A percentile compares a stretch with the other conserved stretches of the same genome.
These are phyloP conservation scores for Teunomyces aglyptinius DNA, from an alignment of 805 yeast genomes.

Conservation along the genomic window DNA sequence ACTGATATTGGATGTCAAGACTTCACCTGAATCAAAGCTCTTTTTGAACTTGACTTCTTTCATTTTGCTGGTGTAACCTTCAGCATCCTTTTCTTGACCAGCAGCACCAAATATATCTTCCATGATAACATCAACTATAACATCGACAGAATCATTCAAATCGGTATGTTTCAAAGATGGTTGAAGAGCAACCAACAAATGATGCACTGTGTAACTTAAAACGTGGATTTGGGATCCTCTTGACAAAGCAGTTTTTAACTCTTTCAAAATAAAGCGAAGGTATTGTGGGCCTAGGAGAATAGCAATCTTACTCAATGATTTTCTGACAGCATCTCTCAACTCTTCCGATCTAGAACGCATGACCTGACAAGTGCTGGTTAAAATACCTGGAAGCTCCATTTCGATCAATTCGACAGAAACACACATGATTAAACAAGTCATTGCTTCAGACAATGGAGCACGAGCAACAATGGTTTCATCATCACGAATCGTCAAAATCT, in stretches of 20 bases:
- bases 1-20: conserved; percentile 63
- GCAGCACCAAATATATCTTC: conserved; percentile 90
- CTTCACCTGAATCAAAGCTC: conserved; percentile 83
- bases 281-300: conserved; percentile 68
- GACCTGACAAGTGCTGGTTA: conserved; percentile 86
- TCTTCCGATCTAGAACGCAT: conserved; percentile 83
- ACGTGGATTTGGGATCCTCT: conserved; percentile 95
- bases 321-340: conserved; percentile 81
- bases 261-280: conserved; percentile 70
- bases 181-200: conserved; percentile 56
- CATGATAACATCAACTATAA: conserved; percentile 75
- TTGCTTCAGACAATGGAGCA: conserved; percentile 78
- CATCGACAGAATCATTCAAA: conserved; percentile 60
- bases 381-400: conserved; percentile 70
- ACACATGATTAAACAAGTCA: conserved; percentile 64
- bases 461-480: conserved; percentile 77
- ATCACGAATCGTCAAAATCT: conserved; percentile 59
- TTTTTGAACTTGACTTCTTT: conserved; percentile 88
- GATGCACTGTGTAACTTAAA: conserved; percentile 82
- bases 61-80: conserved; percentile 80
- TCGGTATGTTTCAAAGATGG: conserved; percentile 61
- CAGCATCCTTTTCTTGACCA: conserved; percentile 93
- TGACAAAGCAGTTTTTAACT: conserved; percentile 71
- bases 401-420: conserved; percentile 56
- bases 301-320: conserved; percentile 65